Evolutionary conservation across 495 filamentous ascomycete genomes (phyloP).

Genomic region (Collariella sp.): DNA sequence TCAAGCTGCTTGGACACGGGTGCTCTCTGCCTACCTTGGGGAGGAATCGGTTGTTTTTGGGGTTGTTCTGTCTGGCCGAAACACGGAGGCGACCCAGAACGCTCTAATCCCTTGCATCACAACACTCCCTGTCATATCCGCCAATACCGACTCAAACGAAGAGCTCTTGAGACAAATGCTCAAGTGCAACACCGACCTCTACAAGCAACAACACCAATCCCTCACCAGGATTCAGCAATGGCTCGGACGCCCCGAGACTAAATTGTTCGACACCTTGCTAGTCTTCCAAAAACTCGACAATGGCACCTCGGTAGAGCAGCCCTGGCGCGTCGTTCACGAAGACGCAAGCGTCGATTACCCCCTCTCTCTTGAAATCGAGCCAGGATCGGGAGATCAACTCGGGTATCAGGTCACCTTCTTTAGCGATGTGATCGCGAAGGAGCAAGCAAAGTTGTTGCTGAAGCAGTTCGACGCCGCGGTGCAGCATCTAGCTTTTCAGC

Average conservation of each 20-base stretch:
- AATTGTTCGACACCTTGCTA: slow-evolving; percentile 71
- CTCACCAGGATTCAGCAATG: slow-evolving; percentile 59
- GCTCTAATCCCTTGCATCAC: slow-evolving; percentile 64
- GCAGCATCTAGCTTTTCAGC: slow-evolving; percentile 32
- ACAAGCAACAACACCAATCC: slow-evolving; percentile 61
- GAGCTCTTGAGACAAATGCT: slow-evolving; percentile 51
- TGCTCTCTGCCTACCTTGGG: slow-evolving; percentile 64
- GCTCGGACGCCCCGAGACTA: slow-evolving; percentile 47
- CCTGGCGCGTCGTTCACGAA: slow-evolving; percentile 29
- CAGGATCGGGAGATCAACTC: slow-evolving; percentile 35
- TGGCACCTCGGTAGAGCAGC: not conserved
- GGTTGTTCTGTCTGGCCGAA: slow-evolving; percentile 62
- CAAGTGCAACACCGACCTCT: slow-evolving; percentile 49
- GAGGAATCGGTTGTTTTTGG: slow-evolving; percentile 62
- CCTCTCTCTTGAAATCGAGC: slow-evolving; percentile 65
- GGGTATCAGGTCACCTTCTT: slow-evolving; percentile 54
- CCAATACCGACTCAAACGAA: slow-evolving; percentile 41
- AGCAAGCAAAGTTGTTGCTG: slow-evolving; percentile 54
- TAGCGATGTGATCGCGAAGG: slow-evolving; percentile 47
- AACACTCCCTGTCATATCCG: slow-evolving; percentile 57
- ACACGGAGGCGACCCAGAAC: slow-evolving; percentile 42
- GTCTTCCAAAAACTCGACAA: slow-evolving; percentile 57
- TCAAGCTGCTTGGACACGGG: slow-evolving; percentile 64
- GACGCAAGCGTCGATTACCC: slow-evolving; percentile 47
- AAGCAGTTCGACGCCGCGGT: slow-evolving; percentile 53